Evolutionary conservation across 2,329 filamentous ascomycete species (phyloP), one percentile per base, ranked within the genome.

Genomic region (Aspergillus costaricaensis): DNA sequence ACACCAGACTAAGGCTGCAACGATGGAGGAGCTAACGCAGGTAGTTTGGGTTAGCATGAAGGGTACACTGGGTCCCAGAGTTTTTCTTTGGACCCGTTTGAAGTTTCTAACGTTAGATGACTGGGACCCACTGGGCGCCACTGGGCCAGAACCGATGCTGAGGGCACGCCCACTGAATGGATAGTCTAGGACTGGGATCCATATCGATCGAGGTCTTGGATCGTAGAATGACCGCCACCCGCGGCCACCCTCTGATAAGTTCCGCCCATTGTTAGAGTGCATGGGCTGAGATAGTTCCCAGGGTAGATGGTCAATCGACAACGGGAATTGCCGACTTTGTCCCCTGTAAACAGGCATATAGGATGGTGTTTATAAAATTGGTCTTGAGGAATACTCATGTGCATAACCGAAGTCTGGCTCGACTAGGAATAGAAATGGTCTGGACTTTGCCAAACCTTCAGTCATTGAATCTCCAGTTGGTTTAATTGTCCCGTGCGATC

Each of bases 401-500:
- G 32, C 12, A 36, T 36, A 36, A 15, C 41, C 41, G 17, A 44
- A 21, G 30, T 19, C 47, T 49, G 44, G 27, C 14, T 43, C n/a
- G 39, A 43, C 25, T 27, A 27, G 25, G 39, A n/a, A 19, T 9
- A n/a, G 17, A 17, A 27, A 32, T 30, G 25, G 25, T 50, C 47
- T 50, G 25, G 47, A 50, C 47, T 15, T 17, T 36, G 12, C 32
- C n/a, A 27, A 30, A 12, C 47, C 25, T 27, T 32, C 47, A 30
- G 23, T n/a, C 47, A 50, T 30, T 27, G 25, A 50, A 27, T 55
- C 47, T 50, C 57, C 51, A 55, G 50, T 53, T 53, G 30, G 50
- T 32, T n/a, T 14, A 44, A 39, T 19, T 55, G 36, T 59, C 51
- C 59, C 56, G 55, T 55, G 55, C 59, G 59, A 58, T 61, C 59